Evolutionary conservation across 2,329 filamentous ascomycete genomes (phyloP).

Genomic region (Cladophialophora yegresii): DNA sequence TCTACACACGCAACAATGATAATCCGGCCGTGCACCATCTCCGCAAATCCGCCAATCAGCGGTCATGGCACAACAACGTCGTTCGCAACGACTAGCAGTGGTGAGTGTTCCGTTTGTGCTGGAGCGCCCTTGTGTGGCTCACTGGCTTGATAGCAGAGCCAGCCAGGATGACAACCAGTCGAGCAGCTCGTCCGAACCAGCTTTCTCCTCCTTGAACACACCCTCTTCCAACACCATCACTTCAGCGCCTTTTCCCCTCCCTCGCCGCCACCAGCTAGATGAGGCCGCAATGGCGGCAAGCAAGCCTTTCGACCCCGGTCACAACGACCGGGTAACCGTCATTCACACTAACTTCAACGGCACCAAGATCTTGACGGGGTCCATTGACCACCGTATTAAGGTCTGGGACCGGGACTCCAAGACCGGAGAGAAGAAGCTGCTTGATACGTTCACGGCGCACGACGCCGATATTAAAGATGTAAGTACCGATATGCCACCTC

Average conservation of each 20-base stretch:
- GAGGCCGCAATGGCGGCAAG: conserved; percentile 20
- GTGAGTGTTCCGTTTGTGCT: not conserved
- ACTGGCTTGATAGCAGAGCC: not conserved
- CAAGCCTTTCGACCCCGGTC: conserved; percentile 50
- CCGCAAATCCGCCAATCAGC: conserved; percentile 10
- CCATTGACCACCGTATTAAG: conserved; percentile 88
- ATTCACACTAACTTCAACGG: conserved; percentile 91
- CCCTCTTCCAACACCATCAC: not conserved
- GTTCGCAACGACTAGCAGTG: not conserved
- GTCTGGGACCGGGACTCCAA: conserved; percentile 81
- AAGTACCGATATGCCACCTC: conserved; percentile 40
- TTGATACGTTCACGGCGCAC: conserved; percentile 85
- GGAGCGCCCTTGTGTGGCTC: not conserved
- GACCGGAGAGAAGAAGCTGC: conserved; percentile 71
- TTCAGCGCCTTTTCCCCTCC: not conserved
- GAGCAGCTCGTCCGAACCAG: not conserved
- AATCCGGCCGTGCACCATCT: not conserved
- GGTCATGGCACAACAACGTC: not conserved
- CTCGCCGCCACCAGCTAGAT: not conserved
- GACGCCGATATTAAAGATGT: conserved; percentile 88
- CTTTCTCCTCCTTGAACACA: not conserved
- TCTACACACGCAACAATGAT: conserved; percentile 5
- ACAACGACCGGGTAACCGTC: conserved; percentile 71
- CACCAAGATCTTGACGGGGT: conserved; percentile 85
- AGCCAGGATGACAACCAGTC: not conserved